phyloP scores from a whole-genome alignment of 2,329 filamentous ascomycete genomes.

The Dactylellina cionopaga region DNA sequence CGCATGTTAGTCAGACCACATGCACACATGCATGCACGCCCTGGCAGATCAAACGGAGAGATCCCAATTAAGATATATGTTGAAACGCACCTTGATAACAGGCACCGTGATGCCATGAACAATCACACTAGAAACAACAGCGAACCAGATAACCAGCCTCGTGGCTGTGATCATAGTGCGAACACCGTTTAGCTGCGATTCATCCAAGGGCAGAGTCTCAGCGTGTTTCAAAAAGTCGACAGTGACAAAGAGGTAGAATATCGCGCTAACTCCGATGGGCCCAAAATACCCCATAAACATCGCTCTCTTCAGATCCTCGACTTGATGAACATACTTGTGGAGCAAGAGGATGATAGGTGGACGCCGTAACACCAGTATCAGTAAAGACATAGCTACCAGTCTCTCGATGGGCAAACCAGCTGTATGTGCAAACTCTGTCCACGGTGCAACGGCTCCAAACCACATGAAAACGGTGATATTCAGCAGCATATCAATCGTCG shows the following conservation, averaged over 20 bases:
- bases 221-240: conserved; percentile 75
- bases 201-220: conserved; percentile 26
- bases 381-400: conserved; percentile 76
- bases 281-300: conserved; percentile 93
- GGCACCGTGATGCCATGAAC: conserved; percentile 54
- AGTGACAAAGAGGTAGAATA: conserved; percentile 88
- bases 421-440: conserved; percentile 71
- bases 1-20: conserved; percentile 1
- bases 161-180: conserved; percentile 26
- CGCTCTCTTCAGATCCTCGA: conserved; percentile 77
- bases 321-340: conserved; percentile 80
- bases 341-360: conserved; percentile 79
- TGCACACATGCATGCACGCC: no score
- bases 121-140: conserved; percentile 50
- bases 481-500: conserved; percentile 92
- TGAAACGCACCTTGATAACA: conserved; percentile 48
- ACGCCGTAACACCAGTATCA: conserved; percentile 80
- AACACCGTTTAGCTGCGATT: conserved; percentile 12
- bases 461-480: conserved; percentile 90
- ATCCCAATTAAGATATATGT: neutral
- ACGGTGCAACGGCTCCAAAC: conserved; percentile 87
- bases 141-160: conserved; percentile 48
- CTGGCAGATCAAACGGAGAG: no score
- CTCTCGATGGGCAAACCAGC: conserved; percentile 77
- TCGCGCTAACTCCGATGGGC: conserved; percentile 86